phyloP scores from a whole-genome alignment of 2,329 filamentous ascomycete species.

The Xylariales sp. region DNA sequence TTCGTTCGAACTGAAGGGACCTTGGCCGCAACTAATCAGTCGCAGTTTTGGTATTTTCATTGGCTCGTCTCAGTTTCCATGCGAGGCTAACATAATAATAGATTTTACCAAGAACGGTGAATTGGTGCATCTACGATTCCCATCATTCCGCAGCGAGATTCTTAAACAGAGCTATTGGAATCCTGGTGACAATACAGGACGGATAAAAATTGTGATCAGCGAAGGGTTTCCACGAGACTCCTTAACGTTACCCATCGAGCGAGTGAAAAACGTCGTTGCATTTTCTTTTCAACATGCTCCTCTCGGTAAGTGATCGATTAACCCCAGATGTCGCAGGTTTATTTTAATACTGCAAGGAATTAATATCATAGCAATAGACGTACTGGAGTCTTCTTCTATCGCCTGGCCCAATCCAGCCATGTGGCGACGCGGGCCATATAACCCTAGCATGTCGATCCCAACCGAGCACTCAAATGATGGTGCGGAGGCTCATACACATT shows the following conservation, averaged over 20 bases:
- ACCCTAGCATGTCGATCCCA: conserved; percentile 35
- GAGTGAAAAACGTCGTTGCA: conserved; percentile 66
- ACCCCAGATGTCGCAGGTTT: too few species aligned
- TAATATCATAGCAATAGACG: too few species aligned
- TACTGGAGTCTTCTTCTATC: conserved; percentile 69
- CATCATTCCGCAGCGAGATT: conserved; percentile 64
- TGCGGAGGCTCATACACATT: conserved; percentile 58
- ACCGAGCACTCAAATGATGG: conserved; percentile 38
- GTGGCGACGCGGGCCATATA: conserved; percentile 52
- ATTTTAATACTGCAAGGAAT: too few species aligned
- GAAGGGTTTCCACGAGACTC: conserved; percentile 63
- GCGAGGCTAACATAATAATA: conserved; percentile 24
- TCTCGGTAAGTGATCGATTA: too few species aligned
- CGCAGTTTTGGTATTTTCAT: conserved; percentile 34
- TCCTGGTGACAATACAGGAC: conserved; percentile 64
- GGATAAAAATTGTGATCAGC: conserved; percentile 72
- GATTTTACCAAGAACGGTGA: conserved; percentile 54
- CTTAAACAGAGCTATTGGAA: conserved; percentile 69
- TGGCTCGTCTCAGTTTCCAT: background rate
- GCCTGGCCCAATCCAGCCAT: conserved; percentile 75
- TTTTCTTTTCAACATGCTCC: conserved; percentile 88
- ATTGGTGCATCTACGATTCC: conserved; percentile 63
- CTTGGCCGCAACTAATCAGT: conserved; percentile 47
- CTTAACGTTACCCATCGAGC: conserved; percentile 51
- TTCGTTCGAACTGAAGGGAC: conserved; percentile 44